Percentiles rank a stretch among this genome's conserved stretches.
phyloP scores from a whole-genome alignment of 2,329 filamentous ascomycete genomes.

The Alternaria arbusti region DNA sequence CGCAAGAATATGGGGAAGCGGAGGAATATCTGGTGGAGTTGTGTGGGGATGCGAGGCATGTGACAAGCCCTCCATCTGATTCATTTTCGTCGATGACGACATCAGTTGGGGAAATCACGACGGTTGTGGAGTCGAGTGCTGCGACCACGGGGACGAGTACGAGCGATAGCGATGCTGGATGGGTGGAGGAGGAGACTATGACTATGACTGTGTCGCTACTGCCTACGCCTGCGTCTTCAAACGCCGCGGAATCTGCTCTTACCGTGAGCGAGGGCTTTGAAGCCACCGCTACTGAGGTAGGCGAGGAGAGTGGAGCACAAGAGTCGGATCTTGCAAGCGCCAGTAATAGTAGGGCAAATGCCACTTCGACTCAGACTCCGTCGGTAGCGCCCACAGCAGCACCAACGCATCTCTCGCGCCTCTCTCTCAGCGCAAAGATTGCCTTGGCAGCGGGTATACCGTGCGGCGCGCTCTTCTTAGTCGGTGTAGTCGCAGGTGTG shows the following conservation, averaged over 20 bases:
- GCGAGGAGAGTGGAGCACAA: neutral
- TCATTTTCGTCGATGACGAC: neutral
- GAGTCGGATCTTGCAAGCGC: neutral
- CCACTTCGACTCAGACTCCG: too few species aligned
- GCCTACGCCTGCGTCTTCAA: neutral
- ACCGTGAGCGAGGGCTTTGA: neutral
- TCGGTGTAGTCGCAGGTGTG: too few species aligned
- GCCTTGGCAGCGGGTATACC: neutral
- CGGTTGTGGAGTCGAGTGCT: too few species aligned
- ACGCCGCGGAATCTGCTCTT: neutral
- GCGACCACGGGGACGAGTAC: too few species aligned
- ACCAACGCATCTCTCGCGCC: too few species aligned
- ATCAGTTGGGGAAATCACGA: neutral
- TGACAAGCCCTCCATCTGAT: too few species aligned
- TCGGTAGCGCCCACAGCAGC: too few species aligned
- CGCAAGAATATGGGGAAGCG: too few species aligned
- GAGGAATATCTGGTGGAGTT: too few species aligned
- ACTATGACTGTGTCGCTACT: neutral
- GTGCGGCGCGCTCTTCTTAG: too few species aligned
- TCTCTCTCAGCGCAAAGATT: neutral
- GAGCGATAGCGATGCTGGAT: neutral
- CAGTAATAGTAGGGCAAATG: too few species aligned
- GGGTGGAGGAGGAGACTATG: neutral
- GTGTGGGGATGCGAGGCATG: too few species aligned
- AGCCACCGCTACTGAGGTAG: neutral